Evolutionary conservation across 495 filamentous ascomycete species (phyloP).

Genomic region (Annulohypoxylon nitens): DNA sequence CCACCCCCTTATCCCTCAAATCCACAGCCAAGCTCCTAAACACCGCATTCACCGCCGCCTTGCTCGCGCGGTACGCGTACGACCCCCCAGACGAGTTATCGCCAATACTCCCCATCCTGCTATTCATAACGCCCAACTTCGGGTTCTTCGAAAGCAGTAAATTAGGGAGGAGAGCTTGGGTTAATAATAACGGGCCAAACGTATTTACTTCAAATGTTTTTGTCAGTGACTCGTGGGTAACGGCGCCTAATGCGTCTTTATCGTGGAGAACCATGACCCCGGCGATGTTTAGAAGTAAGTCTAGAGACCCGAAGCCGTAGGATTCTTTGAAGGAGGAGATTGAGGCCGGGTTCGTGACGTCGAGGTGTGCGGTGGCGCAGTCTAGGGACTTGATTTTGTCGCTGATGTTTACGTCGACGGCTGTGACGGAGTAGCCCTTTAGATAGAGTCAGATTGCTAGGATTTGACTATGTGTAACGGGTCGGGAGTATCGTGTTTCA

Average conservation of each 20-base stretch:
- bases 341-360: slow-evolving; percentile 22
- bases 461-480: not conserved
- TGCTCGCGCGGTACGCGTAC: slow-evolving; percentile 79
- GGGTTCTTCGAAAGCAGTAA: slow-evolving; percentile 29
- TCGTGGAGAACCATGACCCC: slow-evolving; percentile 48
- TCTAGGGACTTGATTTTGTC: slow-evolving; percentile 12
- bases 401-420: slow-evolving; percentile 18
- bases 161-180: slow-evolving; percentile 48
- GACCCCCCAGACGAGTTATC: slow-evolving; percentile 78
- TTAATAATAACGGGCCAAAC: slow-evolving; percentile 77
- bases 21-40: slow-evolving; percentile 75
- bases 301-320: slow-evolving; percentile 8
- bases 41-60: slow-evolving; percentile 76
- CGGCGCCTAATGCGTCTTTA: slow-evolving; percentile 58
- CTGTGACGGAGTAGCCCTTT: slow-evolving; percentile 31
- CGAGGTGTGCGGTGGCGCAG: slow-evolving; percentile 16
- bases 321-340: slow-evolving; percentile 8
- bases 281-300: slow-evolving; percentile 26
- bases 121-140: slow-evolving; percentile 73
- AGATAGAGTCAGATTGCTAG: not conserved
- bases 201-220: slow-evolving; percentile 76
- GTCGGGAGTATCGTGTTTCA: not conserved
- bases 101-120: slow-evolving; percentile 76
- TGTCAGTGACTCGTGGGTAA: not conserved
- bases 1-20: slow-evolving; percentile 32